Evolutionary conservation across 2,329 filamentous ascomycete species (phyloP).

Genomic region (Chaetomiaceae sp.): DNA sequence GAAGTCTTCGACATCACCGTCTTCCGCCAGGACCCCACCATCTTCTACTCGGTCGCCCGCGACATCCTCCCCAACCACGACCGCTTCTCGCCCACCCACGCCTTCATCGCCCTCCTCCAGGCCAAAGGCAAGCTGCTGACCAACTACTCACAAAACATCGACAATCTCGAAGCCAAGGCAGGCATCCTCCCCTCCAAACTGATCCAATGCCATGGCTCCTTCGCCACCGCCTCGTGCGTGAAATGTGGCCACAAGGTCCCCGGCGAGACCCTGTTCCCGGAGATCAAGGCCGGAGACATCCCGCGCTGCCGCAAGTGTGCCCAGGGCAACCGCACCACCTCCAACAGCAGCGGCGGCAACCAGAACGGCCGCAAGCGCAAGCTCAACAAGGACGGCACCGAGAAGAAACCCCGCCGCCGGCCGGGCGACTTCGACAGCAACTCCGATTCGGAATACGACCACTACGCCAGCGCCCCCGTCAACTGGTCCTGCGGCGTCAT

Average conservation of each 20-base stretch:
- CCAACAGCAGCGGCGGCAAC: conserved; percentile 15
- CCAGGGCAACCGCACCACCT: conserved; percentile 45
- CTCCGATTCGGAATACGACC: conserved; percentile 47
- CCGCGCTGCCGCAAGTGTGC: conserved; percentile 73
- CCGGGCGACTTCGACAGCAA: conserved; percentile 38
- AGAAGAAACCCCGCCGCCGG: conserved; percentile 35
- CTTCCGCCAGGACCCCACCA: conserved; percentile 79
- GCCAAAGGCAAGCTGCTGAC: conserved; percentile 84
- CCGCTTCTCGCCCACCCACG: conserved; percentile 85
- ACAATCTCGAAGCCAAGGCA: conserved; percentile 86
- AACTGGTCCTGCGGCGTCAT: conserved; percentile 70
- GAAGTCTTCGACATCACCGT: conserved; percentile 90
- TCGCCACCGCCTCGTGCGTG: conserved; percentile 85
- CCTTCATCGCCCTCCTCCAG: conserved; percentile 86
- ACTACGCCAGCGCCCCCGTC: conserved; percentile 38
- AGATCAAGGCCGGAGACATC: conserved; percentile 71
- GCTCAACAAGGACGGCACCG: conserved; percentile 39
- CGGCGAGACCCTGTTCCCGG: conserved; percentile 72
- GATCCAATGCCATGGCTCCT: conserved; percentile 94
- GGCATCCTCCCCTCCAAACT: conserved; percentile 77
- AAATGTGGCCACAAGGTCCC: conserved; percentile 70
- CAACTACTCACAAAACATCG: conserved; percentile 98
- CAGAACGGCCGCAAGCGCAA: conserved; percentile 42
- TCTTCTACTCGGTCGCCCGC: conserved; percentile 88
- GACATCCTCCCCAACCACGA: conserved; percentile 80